A percentile compares a stretch with the other conserved stretches of the same genome.
phyloP scores from a whole-genome alignment of 1,284 basidiomycete species.

The Xerocomus minutiporus region DNA sequence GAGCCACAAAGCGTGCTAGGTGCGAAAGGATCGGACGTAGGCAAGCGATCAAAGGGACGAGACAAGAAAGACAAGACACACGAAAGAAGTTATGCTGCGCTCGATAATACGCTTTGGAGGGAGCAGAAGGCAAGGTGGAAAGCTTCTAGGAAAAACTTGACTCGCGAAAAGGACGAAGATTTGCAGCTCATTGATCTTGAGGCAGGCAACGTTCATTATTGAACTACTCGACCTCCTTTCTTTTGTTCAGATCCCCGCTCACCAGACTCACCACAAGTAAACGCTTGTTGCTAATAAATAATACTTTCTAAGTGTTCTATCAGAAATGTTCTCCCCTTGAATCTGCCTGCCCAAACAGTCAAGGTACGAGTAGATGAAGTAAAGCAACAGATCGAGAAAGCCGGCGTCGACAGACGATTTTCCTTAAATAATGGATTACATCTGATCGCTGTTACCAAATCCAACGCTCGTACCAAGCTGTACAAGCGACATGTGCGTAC shows the following conservation, averaged over 20 bases:
- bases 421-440: slow-evolving; percentile 2
- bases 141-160: slow-evolving; percentile 26
- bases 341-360: neutral
- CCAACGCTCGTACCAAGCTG: slow-evolving; percentile 18
- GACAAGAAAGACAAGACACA: slow-evolving; percentile 24
- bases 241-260: neutral
- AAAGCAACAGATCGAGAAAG: slow-evolving; percentile 1
- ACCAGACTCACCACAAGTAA: neutral
- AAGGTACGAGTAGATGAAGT: neutral
- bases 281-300: neutral
- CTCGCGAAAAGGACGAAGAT: slow-evolving; percentile 4
- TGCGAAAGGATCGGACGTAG: slow-evolving; percentile 48
- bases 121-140: slow-evolving; percentile 38
- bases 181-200: slow-evolving; percentile 10
- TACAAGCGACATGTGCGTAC: slow-evolving; percentile 15
- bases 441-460: slow-evolving; percentile 28
- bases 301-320: slow-evolving; percentile 1
- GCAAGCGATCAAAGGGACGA: slow-evolving; percentile 45
- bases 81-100: slow-evolving; percentile 37
- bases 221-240: neutral
- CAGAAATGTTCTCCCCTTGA: neutral
- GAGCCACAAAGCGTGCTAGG: slow-evolving; percentile 10
- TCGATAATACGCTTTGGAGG: slow-evolving; percentile 29
- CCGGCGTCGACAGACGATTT: slow-evolving; percentile 2
- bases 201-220: slow-evolving; percentile 4